Evolutionary conservation across 1,284 basidiomycete species (phyloP), one percentile per base, ranked within the genome.

Genomic region (Trametes hirsuta): DNA sequence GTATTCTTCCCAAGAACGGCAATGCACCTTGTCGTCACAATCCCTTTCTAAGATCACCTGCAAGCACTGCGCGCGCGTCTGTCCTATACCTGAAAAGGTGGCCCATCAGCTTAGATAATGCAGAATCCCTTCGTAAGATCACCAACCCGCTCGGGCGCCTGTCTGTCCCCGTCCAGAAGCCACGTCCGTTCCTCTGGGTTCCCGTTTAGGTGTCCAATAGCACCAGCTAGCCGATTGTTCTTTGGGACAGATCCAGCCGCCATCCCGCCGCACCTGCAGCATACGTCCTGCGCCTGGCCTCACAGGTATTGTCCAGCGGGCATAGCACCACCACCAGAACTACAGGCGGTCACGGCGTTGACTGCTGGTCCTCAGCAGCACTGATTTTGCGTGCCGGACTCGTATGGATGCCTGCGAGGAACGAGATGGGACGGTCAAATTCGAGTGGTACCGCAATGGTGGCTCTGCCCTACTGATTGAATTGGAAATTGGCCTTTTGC

Each of bases 11-110:
- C 48, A 11, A 25, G 21, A 30, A 36, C 35, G 55, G 42, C 24
- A 46, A 45, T 41, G 24, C 30, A 36, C 22, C 21, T 42, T 14
- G 3, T 3, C 47, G 10, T 44, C 34, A 45, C 46, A 34, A 57
- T 15, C 53, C 24, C 46, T 15, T 37, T 4, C 12, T 42, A 51
- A 47, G 21, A 58, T 58, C 56, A 58, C 56, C 44, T 47, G n/a
- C 24, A 18, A 36, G 49, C 48, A 18, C 25, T 18, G 24, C 6
- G n/a, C 39, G 21, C 15, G 6, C 25, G 39, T 12, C 21, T 34
- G 41, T 30, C 40, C 6, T 11, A 34, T 12, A 10, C 47, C 18
- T 25, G 37, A 47, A 47, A 55, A 24, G 37, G n/a, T 22, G n/a
- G 12, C 12, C 42, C 51, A 36, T 46, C 51, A 45, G 25, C 40